Evolutionary conservation across 352 stramenopile genomes (phyloP), one percentile per base, ranked within the genome.

Genomic region (Pythium brachiatum): DNA sequence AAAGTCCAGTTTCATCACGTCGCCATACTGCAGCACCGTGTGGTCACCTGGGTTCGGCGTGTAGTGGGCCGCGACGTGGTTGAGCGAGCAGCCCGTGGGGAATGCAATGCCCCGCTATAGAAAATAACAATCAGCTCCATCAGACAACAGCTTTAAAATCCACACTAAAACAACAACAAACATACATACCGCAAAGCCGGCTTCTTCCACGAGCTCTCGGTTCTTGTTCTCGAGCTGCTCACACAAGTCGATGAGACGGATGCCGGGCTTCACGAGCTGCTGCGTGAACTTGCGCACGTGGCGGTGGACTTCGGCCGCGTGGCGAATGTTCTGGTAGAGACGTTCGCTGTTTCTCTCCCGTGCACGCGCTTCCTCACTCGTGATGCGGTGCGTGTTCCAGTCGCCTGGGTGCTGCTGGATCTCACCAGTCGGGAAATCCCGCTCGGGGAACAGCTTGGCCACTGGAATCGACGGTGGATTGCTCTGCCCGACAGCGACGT

Each of bases 1-100:
- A 81, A 99, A 99, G 72, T 99, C 96, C 9, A 98, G 73, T 71
- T 98, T 98, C 92, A 98, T 98, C 12, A 99, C 95, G 76, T 98
- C 95, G 53, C 95, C 90, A 61, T 98, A 96, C 38, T 77, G 60
- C 7, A 93, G 68, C 5, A 97, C 89, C 23, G 90, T 98, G 41
- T 97, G 71, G 74, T 99, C 96, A 1, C 94, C 95, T 12, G 66
- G 44, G 71, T 99, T 99, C 18, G 96, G 96, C 31, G 95, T 98
- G 73, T 98, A 99, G 74, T 98, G 96, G 8, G 96, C 96, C 8
- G 96, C 96, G 12, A 98, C 89, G 75, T 98, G 83, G 75, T 99
- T 98, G 16, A 99, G 65, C 31, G 76, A 95, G 68, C 90, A 98
- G 57, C 96, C 96, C 12, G 94, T 98, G 5, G 96, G 96, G 74